Conservation (phyloP, 495 filamentous ascomycete species). For the Xylaria scruposa region DNA sequence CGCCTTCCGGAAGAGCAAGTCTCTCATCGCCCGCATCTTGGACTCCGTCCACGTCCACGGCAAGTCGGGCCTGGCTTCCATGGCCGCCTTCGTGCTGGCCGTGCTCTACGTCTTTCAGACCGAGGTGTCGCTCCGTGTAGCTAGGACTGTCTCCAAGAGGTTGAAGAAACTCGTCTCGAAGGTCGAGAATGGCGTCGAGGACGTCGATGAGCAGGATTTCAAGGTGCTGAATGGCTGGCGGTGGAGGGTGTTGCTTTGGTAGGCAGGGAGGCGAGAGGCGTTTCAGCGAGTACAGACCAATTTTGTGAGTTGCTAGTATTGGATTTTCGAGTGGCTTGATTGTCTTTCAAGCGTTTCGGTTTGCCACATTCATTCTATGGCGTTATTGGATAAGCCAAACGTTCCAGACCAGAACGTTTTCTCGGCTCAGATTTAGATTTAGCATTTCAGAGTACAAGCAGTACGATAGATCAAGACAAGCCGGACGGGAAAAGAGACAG, state of each 20-base stretch:
- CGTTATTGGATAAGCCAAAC: not conserved
- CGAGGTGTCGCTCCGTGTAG: slow-evolving; percentile 54
- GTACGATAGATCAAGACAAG: not conserved
- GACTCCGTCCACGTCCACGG: slow-evolving; percentile 37
- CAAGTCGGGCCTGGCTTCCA: slow-evolving; percentile 46
- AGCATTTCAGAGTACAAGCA: not conserved
- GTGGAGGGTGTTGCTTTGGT: slow-evolving; percentile 55
- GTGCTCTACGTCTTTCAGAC: slow-evolving; percentile 56
- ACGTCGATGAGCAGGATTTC: slow-evolving; percentile 48
- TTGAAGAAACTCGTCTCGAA: slow-evolving; percentile 49
- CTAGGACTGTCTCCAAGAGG: slow-evolving; percentile 46
- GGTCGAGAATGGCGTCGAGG: slow-evolving; percentile 50
- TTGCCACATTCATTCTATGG: not conserved
- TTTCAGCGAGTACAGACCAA: not conserved
- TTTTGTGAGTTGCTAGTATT: slow-evolving; percentile 14
- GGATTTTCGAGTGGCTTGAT: not conserved
- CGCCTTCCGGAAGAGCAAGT: slow-evolving; percentile 51
- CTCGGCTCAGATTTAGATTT: not conserved
- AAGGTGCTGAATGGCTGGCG: slow-evolving; percentile 52
- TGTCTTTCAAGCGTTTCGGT: not conserved
- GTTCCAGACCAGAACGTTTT: not conserved
- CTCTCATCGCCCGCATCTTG: slow-evolving; percentile 49
- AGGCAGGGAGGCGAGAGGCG: not conserved
- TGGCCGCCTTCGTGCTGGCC: slow-evolving; percentile 56
- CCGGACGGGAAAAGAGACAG: not conserved